Evolutionary conservation across 352 stramenopile species (phyloP).

Genomic region (Lagenidium giganteum): DNA sequence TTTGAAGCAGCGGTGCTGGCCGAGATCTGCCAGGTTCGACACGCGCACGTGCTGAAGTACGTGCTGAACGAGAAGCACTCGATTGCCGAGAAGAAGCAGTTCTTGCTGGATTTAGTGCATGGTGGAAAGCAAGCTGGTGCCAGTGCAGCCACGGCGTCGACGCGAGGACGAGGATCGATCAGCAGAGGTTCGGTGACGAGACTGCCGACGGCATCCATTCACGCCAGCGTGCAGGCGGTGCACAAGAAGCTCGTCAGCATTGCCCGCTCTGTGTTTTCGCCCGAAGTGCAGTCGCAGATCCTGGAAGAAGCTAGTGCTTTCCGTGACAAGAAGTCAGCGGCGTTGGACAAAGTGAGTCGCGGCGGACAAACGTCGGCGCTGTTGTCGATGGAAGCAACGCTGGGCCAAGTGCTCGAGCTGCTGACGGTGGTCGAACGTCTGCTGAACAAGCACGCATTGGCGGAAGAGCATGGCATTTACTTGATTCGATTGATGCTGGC

Average conservation of each 20-base stretch:
- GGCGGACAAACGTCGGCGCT: too few species aligned
- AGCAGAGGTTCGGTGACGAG: too few species aligned
- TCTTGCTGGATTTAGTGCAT: conserved; percentile 26
- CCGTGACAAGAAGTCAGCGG: conserved; percentile 13
- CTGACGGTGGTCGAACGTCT: conserved; percentile 41
- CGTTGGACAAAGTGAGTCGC: too few species aligned
- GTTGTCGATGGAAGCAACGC: not conserved
- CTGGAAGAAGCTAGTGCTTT: conserved; percentile 27
- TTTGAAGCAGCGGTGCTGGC: conserved; percentile 41
- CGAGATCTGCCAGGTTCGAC: conserved; percentile 39
- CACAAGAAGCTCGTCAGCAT: conserved; percentile 49
- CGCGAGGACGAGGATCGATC: too few species aligned
- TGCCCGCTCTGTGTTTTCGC: conserved; percentile 44
- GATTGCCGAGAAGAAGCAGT: conserved; percentile 42
- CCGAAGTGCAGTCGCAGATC: conserved; percentile 47
- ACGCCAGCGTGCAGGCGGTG: conserved; percentile 25
- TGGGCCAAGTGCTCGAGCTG: conserved; percentile 41
- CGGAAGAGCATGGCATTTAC: conserved; percentile 43
- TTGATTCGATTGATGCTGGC: conserved; percentile 41
- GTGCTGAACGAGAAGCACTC: conserved; percentile 21
- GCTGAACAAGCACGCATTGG: conserved; percentile 51
- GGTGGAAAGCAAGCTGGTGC: conserved; percentile 1
- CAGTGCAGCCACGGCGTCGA: conserved; percentile 4
- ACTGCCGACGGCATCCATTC: conserved; percentile 1
- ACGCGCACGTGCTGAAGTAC: conserved; percentile 23